Percentiles rank a stretch among this genome's conserved stretches.
Evolutionary conservation across 2,329 filamentous ascomycete genomes (phyloP).

Genomic region (Atkinsonella texensis): DNA sequence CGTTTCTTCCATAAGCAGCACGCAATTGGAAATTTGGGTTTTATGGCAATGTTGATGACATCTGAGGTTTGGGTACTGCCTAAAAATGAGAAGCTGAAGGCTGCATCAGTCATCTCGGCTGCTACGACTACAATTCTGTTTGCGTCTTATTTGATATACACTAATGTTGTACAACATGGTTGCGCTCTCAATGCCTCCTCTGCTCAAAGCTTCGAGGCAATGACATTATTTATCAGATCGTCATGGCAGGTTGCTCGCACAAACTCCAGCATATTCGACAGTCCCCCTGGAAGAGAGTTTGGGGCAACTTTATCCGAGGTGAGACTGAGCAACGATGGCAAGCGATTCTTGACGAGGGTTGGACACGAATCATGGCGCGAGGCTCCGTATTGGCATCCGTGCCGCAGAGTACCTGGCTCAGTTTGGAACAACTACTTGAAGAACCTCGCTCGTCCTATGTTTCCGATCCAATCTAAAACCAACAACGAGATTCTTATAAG

Average conservation of each 20-base stretch:
- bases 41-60: slow-evolving; percentile 15
- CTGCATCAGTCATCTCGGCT: slow-evolving; percentile 10
- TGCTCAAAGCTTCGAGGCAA: slow-evolving; percentile 2
- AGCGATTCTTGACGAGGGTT: slow-evolving; percentile 9
- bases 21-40: slow-evolving; percentile 12
- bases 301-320: slow-evolving; percentile 11
- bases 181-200: slow-evolving; percentile 1
- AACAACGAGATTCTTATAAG: not conserved
- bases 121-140: slow-evolving; percentile 12
- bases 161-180: slow-evolving; percentile 6
- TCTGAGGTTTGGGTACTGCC: slow-evolving; percentile 9
- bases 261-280: not conserved
- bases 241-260: slow-evolving; percentile 10
- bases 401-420: slow-evolving; percentile 11
- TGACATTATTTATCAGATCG: slow-evolving; percentile 8
- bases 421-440: slow-evolving; percentile 15
- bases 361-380: slow-evolving; percentile 7
- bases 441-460: slow-evolving; percentile 8
- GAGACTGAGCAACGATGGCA: slow-evolving; percentile 10
- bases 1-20: slow-evolving; percentile 7
- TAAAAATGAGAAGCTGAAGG: slow-evolving; percentile 9
- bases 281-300: slow-evolving; percentile 10
- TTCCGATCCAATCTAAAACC: not conserved
- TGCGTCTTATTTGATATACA: slow-evolving; percentile 10
- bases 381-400: slow-evolving; percentile 12